phyloP scores from a whole-genome alignment of 2,329 filamentous ascomycete species.

The Scedosporium boydii region DNA sequence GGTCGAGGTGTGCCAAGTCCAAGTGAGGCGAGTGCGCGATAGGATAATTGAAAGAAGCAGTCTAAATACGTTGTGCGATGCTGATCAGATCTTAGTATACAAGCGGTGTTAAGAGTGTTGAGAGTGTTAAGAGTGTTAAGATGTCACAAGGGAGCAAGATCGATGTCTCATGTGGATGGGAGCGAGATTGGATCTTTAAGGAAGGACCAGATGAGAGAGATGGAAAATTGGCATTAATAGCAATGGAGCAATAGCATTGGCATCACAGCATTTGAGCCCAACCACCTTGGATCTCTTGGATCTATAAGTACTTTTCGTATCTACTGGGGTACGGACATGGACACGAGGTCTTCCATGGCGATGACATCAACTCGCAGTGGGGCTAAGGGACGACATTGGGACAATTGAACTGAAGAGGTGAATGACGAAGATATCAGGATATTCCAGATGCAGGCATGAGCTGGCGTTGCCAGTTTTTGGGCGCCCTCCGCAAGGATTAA shows the following conservation, averaged over 20 bases:
- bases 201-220: not conserved
- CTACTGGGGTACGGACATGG: not conserved
- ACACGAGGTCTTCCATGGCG: not conserved
- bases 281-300: not conserved
- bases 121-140: not conserved
- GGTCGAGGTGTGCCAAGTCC: no score
- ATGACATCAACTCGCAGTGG: not conserved
- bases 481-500: not conserved
- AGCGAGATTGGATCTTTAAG: slow-evolving; percentile 1
- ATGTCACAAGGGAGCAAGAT: not conserved
- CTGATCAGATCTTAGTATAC: not conserved
- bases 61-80: not conserved
- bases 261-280: not conserved
- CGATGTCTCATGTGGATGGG: not conserved
- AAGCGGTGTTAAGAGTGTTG: not conserved
- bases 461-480: not conserved
- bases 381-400: not conserved
- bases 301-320: not conserved
- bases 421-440: not conserved
- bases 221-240: not conserved
- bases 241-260: no score
- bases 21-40: no score
- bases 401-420: not conserved
- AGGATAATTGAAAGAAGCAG: no score
- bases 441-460: not conserved